Evolutionary conservation across 345 rosid species (phyloP).

Genomic region (Aquilaria sinensis): DNA sequence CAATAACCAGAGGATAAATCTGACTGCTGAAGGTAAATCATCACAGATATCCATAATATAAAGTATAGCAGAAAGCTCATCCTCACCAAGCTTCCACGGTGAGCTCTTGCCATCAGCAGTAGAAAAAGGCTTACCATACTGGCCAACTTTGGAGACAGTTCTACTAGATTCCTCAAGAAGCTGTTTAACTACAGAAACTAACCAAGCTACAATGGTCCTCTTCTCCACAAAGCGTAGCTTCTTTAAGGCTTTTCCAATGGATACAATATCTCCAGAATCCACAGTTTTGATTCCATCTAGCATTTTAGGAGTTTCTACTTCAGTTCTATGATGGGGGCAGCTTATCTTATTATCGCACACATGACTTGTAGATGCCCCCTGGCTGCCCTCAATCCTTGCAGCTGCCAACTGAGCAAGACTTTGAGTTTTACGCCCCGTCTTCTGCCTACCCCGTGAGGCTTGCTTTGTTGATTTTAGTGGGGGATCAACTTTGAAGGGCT

Average conservation of each 20-base stretch:
- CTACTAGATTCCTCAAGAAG: conserved; percentile 79
- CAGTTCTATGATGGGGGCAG: conserved; percentile 77
- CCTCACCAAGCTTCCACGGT: conserved; percentile 88
- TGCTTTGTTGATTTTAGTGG: conserved; percentile 64
- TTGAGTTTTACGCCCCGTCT: conserved; percentile 77
- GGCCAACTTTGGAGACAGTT: conserved; percentile 51
- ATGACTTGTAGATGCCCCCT: conserved; percentile 95
- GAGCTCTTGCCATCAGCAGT: conserved; percentile 51
- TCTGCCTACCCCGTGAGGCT: conserved; percentile 76
- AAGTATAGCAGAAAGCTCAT: conserved; percentile 69
- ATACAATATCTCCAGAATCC: conserved; percentile 48
- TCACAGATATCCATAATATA: conserved; percentile 74
- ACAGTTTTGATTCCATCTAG: conserved; percentile 46
- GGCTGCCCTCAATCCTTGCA: conserved; percentile 96
- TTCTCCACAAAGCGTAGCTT: conserved; percentile 68
- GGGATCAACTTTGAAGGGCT: conserved; percentile 60
- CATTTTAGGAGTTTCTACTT: conserved; percentile 54
- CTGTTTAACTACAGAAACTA: conserved; percentile 58
- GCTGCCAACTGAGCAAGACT: conserved; percentile 89
- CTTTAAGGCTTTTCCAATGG: conserved; percentile 70
- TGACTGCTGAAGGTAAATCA: conserved; percentile 68
- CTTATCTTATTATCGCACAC: conserved; percentile 69
- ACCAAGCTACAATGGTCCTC: conserved; percentile 73
- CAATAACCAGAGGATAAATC: conserved; percentile 86
- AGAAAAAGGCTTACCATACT: conserved; percentile 45